phyloP scores from a whole-genome alignment of 139 green algal genomes.

The Marvania coccoides region DNA sequence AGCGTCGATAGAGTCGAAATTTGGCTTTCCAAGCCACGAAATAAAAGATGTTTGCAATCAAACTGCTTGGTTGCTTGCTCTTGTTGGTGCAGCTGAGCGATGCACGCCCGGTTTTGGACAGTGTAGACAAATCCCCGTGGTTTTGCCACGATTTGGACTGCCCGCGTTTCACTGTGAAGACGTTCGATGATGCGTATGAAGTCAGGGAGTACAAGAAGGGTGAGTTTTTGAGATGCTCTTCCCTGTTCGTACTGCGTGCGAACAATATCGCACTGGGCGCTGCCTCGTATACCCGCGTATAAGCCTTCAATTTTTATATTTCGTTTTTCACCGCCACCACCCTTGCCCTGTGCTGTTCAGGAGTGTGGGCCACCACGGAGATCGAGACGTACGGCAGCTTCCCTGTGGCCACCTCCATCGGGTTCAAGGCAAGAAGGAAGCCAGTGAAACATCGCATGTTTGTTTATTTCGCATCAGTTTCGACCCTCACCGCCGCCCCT shows the following conservation, averaged over 20 bases:
- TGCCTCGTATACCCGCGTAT: conserved; percentile 28
- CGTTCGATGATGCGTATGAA: conserved; percentile 26
- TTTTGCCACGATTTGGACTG: conserved; percentile 69
- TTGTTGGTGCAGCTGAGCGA: no score
- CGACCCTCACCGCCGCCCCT: not conserved
- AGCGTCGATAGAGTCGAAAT: no score
- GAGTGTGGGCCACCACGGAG: conserved; percentile 52
- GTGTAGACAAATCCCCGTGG: conserved; percentile 27
- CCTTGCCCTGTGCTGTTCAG: conserved; percentile 5
- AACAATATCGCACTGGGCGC: not conserved
- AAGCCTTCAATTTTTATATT: conserved; percentile 15
- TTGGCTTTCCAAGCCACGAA: no score
- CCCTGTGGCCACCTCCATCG: conserved; percentile 35
- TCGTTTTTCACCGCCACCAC: not conserved
- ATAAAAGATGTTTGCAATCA: no score
- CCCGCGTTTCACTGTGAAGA: conserved; percentile 39
- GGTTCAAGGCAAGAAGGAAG: conserved; percentile 58
- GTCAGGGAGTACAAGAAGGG: conserved; percentile 15
- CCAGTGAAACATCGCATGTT: not conserved
- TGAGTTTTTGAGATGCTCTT: not conserved
- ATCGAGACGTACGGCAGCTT: conserved; percentile 38
- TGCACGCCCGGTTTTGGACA: no score
- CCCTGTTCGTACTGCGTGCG: not conserved
- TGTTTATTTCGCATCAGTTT: not conserved
- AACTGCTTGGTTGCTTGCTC: no score